phyloP scores from a whole-genome alignment of 2,329 filamentous ascomycete species.

The Tolypocladium ovalisporum region DNA sequence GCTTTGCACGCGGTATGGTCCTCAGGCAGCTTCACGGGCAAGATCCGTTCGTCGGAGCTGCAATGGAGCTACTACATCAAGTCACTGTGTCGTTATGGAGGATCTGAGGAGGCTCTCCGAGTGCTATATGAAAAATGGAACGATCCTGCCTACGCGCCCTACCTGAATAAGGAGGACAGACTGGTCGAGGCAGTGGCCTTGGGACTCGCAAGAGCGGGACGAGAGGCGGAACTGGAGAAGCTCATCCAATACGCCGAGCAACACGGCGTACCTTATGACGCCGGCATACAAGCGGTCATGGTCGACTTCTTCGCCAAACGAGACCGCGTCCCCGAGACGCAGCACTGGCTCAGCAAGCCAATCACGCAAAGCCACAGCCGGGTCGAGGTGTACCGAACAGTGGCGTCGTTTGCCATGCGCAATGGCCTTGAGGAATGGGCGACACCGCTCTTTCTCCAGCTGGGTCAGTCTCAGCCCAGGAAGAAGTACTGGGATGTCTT shows the following conservation, averaged over 20 bases:
- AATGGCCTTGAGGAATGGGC: slow-evolving; percentile 53
- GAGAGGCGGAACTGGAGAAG: slow-evolving; percentile 45
- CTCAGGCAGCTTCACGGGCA: slow-evolving; percentile 10
- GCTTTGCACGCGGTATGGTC: slow-evolving; percentile 25
- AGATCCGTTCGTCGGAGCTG: slow-evolving; percentile 6
- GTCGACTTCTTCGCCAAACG: slow-evolving; percentile 50
- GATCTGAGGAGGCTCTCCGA: slow-evolving; percentile 39
- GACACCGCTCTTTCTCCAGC: slow-evolving; percentile 42
- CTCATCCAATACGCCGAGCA: slow-evolving; percentile 41
- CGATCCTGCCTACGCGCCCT: slow-evolving; percentile 8
- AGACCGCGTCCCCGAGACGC: slow-evolving; percentile 48
- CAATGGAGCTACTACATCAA: slow-evolving; percentile 20
- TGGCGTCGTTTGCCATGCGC: slow-evolving; percentile 43
- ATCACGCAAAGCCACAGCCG: slow-evolving; percentile 20
- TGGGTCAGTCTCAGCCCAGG: slow-evolving; percentile 33
- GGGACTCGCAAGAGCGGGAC: slow-evolving; percentile 51
- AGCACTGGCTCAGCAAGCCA: slow-evolving; percentile 54
- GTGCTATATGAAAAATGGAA: slow-evolving; percentile 25
- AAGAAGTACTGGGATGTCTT: slow-evolving; percentile 60
- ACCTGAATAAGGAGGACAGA: slow-evolving; percentile 9
- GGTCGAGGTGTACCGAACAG: slow-evolving; percentile 13
- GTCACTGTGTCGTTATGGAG: slow-evolving; percentile 43
- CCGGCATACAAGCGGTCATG: slow-evolving; percentile 41
- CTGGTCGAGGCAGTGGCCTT: slow-evolving; percentile 21
- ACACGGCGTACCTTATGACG: slow-evolving; percentile 32